A percentile compares a stretch with the other conserved stretches of the same genome.
phyloP scores from a whole-genome alignment of 768 basidiomycete genomes.

The Pisolithus microcarpus region DNA sequence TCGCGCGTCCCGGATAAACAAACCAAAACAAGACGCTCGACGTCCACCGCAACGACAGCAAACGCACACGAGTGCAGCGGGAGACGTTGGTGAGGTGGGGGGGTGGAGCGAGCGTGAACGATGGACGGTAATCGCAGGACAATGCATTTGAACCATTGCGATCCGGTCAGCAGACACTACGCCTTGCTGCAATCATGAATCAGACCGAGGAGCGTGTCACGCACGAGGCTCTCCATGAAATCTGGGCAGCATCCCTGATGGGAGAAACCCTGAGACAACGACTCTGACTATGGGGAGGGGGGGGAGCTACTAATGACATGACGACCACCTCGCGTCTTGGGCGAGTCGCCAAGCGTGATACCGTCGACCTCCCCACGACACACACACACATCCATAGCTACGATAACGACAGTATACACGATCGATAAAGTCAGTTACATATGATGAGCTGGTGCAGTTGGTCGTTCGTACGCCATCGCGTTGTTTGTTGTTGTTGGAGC shows the following conservation, averaged over 20 bases:
- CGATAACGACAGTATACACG: no score
- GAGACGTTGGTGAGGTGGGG: no score
- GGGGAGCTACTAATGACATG: no score
- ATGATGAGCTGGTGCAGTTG: no score
- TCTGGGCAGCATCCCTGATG: background rate
- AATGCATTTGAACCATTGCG: background rate
- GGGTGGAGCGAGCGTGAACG: no score
- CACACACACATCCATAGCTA: no score
- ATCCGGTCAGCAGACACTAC: background rate
- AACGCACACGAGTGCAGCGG: no score
- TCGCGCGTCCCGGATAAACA: conserved; percentile 27
- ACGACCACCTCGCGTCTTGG: no score
- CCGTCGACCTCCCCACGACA: no score
- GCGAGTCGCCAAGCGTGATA: no score
- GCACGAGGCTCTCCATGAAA: conserved; percentile 12
- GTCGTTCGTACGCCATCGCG: conserved; percentile 14
- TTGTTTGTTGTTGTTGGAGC: conserved; percentile 36
- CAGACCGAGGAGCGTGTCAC: conserved; percentile 9
- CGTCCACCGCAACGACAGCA: background rate
- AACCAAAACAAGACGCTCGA: conserved; percentile 13
- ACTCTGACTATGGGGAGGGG: background rate
- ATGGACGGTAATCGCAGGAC: background rate
- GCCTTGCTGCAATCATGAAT: background rate
- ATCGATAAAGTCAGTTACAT: no score
- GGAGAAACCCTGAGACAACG: conserved; percentile 1